These are phyloP conservation scores for Torrubiella hemipterigena DNA, from an alignment of 2,329 filamentous ascomycete genomes.

Conservation along the genomic window DNA sequence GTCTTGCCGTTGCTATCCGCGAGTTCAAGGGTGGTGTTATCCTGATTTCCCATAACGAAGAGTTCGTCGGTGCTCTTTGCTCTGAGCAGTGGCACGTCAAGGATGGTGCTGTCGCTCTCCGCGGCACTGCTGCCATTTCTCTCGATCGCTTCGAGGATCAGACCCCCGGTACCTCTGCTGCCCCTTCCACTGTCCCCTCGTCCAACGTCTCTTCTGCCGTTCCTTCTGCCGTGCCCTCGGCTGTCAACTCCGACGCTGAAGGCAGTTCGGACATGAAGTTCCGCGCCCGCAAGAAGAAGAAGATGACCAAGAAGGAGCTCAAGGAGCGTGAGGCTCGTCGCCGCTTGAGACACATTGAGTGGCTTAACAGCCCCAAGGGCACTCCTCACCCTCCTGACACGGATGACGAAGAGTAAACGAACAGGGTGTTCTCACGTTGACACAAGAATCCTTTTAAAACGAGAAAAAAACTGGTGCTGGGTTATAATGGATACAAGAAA, in stretches of 20 bases:
- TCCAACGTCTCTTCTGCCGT: constrained; percentile 39
- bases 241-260: constrained; percentile 73
- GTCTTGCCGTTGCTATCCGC: constrained; percentile 91
- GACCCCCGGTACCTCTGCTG: constrained; percentile 45
- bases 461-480: too few relatives aligned
- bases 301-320: constrained; percentile 91
- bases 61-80: constrained; percentile 92
- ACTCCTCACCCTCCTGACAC: constrained; percentile 67
- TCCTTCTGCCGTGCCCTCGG: constrained; percentile 33
- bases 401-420: constrained; percentile 48
- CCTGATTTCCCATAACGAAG: constrained; percentile 99
- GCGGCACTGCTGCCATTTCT: constrained; percentile 61
- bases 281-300: constrained; percentile 87
- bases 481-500: too few relatives aligned
- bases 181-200: constrained; percentile 45
- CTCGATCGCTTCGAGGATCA: constrained; percentile 84
- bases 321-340: constrained; percentile 88
- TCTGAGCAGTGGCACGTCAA: constrained; percentile 94
- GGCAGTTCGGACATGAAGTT: constrained; percentile 77
- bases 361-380: constrained; percentile 77
- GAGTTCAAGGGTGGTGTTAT: constrained; percentile 98
- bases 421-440: neutral
- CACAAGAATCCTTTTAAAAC: neutral
- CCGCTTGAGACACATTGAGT: constrained; percentile 73
- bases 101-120: constrained; percentile 76